A percentile compares a stretch with the other conserved stretches of the same genome.
These are phyloP conservation scores for Persicaria tinctoria DNA, from an alignment of 148 eudicot genomes.

Conservation along the genomic window DNA sequence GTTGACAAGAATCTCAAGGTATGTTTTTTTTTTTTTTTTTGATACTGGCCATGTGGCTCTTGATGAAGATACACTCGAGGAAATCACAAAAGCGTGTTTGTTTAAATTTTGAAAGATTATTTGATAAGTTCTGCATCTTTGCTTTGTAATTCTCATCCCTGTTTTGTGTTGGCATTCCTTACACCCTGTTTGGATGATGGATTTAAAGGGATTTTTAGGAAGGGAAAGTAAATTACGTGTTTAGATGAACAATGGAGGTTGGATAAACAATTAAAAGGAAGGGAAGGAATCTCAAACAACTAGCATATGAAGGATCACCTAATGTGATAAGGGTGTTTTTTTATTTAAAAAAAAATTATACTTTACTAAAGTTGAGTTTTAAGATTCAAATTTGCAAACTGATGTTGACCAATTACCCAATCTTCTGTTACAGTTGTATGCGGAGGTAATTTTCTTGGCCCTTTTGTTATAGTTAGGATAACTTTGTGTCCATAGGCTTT, in stretches of 20 bases:
- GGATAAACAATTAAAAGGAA: too few relatives aligned
- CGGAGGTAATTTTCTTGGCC: constrained; percentile 37
- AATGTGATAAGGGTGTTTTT: not conserved
- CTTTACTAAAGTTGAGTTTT: not conserved
- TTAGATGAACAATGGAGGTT: too few relatives aligned
- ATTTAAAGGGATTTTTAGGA: too few relatives aligned
- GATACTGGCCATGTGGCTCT: not conserved
- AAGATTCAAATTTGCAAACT: not conserved
- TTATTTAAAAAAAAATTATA: not conserved
- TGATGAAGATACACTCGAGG: not conserved
- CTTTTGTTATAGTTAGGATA: not conserved
- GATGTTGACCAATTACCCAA: constrained; percentile 37
- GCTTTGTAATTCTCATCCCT: too few relatives aligned
- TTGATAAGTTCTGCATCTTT: too few relatives aligned
- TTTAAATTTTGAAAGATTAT: too few relatives aligned
- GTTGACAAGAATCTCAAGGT: constrained; percentile 52
- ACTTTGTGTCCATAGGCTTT: too few relatives aligned
- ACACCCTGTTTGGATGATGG: too few relatives aligned
- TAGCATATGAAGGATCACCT: too few relatives aligned
- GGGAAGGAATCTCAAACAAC: too few relatives aligned
- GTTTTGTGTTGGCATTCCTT: too few relatives aligned
- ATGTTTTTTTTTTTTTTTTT: not conserved
- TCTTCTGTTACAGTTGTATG: constrained; percentile 54
- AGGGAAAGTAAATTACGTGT: too few relatives aligned
- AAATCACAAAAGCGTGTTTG: not conserved